Evolutionary conservation across 371 early-diverging fungal genomes (phyloP), one percentile per base, ranked within the genome.

Genomic region (Mortierella sp.): DNA sequence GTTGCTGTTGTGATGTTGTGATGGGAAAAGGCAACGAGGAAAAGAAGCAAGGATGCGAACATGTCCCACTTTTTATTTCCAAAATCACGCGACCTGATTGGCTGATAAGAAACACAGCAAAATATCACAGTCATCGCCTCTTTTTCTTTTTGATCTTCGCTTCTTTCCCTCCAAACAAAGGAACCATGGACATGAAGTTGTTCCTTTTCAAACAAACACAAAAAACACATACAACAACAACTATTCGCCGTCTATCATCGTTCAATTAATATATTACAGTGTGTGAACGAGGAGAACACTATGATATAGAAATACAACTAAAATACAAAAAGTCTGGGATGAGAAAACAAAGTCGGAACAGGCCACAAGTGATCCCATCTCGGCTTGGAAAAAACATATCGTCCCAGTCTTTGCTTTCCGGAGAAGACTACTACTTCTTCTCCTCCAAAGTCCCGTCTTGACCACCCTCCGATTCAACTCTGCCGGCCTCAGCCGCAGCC

Each of bases 301-400:
- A 66, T 71, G 50, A 24, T 64, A 50, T 47, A 39, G 31, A 68
- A 68, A 19, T 45, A 67, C 31, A 53, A 63, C n/a, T 53, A 66
- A 50, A 44, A 40, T 44, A 47, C 64, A 37, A 13, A 53, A 40
- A 40, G 29, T 31, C 16, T 55, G 29, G 64, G 48, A 63, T 71
- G 71, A 67, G 66, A 66, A 76, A 70, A 70, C 70, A 68, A 68
- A 40, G 65, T 22, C 22, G 10, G 31, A 43, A 66, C 39, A 29
- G 29, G 10, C 29, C 31, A 41, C 64, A 26, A 41, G 43, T 41
- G 26, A 34, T 9, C 41, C 11, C 22, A 24, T 41, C 11, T 10
- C 24, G 39, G 13, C 66, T 55, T 71, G 58, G 29, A 79, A 79
- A 79, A 79, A 79, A 74, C 79, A n/a, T 79, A 79, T 79, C 79